Evolutionary conservation across 257 asterid genomes (phyloP).

Genomic region (Ligustrum vulgare): DNA sequence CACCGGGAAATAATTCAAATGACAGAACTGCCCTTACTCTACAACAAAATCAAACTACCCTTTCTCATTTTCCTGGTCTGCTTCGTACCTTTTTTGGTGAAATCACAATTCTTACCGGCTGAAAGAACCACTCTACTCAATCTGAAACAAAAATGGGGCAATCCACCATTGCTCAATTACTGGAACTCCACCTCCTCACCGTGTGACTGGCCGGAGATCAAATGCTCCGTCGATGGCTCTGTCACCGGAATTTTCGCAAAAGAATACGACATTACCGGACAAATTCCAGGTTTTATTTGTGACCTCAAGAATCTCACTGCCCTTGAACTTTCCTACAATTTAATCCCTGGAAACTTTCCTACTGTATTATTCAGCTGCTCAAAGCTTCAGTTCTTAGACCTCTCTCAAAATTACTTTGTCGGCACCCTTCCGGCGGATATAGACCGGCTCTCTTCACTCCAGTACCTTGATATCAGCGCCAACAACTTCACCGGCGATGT

Average conservation of each 20-base stretch:
- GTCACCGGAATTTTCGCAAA: slow-evolving; percentile 45
- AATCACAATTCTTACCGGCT: slow-evolving; percentile 44
- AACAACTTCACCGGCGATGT: slow-evolving; percentile 84
- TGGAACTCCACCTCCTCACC: slow-evolving; percentile 37
- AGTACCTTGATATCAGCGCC: slow-evolving; percentile 47
- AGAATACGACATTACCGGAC: slow-evolving; percentile 32
- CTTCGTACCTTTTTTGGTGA: slow-evolving; percentile 33
- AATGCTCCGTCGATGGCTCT: slow-evolving; percentile 34
- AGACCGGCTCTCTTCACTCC: slow-evolving; percentile 44
- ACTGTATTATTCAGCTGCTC: slow-evolving; percentile 50
- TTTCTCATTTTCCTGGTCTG: slow-evolving; percentile 29
- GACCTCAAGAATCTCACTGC: slow-evolving; percentile 46
- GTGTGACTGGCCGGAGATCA: slow-evolving; percentile 39
- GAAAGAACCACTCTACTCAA: slow-evolving; percentile 46
- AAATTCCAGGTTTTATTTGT: slow-evolving; percentile 51
- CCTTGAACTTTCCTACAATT: slow-evolving; percentile 46
- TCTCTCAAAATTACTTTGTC: slow-evolving; percentile 59
- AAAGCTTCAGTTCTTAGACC: slow-evolving; percentile 47
- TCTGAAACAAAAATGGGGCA: slow-evolving; percentile 26
- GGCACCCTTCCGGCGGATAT: slow-evolving; percentile 62
- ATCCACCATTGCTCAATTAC: slow-evolving; percentile 15
- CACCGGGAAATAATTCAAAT: slow-evolving; percentile 15
- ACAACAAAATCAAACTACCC: slow-evolving; percentile 1
- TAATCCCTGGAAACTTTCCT: slow-evolving; percentile 53
- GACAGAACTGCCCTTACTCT: slow-evolving; percentile 35